Percentiles rank a stretch among this genome's conserved stretches.
Conservation (phyloP, 2,329 filamentous ascomycete genomes). For the Claviceps humidiphila region DNA sequence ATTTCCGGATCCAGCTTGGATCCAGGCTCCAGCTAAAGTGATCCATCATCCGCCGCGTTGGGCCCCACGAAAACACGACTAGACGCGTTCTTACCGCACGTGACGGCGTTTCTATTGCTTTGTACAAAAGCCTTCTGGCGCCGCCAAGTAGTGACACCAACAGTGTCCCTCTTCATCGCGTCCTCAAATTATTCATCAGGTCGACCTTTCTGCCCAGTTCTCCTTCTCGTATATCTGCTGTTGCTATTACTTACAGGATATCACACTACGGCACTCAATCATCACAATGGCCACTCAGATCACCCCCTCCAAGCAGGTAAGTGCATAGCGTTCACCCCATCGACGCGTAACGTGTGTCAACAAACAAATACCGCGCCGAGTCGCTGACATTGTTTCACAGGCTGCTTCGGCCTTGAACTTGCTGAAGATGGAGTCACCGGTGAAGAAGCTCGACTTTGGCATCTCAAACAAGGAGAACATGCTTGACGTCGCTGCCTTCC, state of each 20-base stretch:
- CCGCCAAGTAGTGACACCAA: constrained; percentile 12
- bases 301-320: constrained; percentile 46
- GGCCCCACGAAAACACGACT: constrained; percentile 15
- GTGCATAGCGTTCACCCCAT: constrained; percentile 13
- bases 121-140: constrained; percentile 26
- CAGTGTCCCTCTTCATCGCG: constrained; percentile 17
- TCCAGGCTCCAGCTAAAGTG: constrained; percentile 11
- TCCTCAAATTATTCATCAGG: constrained; percentile 11
- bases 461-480: constrained; percentile 71
- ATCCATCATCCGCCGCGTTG: constrained; percentile 6
- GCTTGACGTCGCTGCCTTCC: constrained; percentile 35
- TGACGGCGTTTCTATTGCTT: constrained; percentile 20
- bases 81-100: constrained; percentile 24
- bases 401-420: constrained; percentile 75
- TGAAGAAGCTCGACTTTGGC: constrained; percentile 78
- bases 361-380: neutral
- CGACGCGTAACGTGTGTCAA: neutral
- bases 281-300: constrained; percentile 62
- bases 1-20: neutral
- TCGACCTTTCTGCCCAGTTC: constrained; percentile 11
- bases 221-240: constrained; percentile 7
- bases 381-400: constrained; percentile 36
- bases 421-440: constrained; percentile 84
- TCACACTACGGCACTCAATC: constrained; percentile 4
- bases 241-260: constrained; percentile 7